A percentile compares a stretch with the other conserved stretches of the same genome.
Conservation (phyloP, 2,329 filamentous ascomycete species). For the Calonectria pteridis region DNA sequence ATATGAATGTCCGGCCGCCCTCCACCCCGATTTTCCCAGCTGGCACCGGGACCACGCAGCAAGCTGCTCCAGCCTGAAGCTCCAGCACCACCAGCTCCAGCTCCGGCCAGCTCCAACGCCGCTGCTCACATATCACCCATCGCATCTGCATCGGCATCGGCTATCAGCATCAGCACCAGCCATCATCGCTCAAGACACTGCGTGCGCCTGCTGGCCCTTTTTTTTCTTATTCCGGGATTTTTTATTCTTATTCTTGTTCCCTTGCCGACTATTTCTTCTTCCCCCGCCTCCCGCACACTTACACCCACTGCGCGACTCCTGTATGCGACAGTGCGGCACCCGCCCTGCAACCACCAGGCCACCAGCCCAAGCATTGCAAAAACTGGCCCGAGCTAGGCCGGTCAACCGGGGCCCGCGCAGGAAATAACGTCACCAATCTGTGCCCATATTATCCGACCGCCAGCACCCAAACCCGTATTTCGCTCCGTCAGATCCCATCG, state of each 20-base stretch:
- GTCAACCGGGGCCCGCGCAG: conserved; percentile 40
- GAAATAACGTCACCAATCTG: conserved; percentile 32
- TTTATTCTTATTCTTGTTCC: conserved; percentile 32
- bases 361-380: conserved; percentile 25
- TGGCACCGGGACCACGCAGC: conserved; percentile 40
- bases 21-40: conserved; percentile 56
- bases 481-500: conserved; percentile 31
- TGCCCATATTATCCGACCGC: conserved; percentile 6
- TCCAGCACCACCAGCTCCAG: conserved; percentile 36
- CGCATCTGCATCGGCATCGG: neutral
- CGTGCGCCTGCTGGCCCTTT: neutral
- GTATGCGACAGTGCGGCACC: conserved; percentile 21
- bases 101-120: conserved; percentile 35
- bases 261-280: neutral
- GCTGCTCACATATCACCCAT: conserved; percentile 3
- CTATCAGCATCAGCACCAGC: neutral
- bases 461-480: conserved; percentile 16
- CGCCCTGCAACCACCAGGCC: conserved; percentile 29
- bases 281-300: conserved; percentile 10
- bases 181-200: neutral
- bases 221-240: neutral
- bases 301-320: neutral
- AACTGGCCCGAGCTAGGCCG: conserved; percentile 29
- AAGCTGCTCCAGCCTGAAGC: conserved; percentile 35
- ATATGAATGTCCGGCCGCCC: conserved; percentile 59